These are phyloP conservation scores for Gossypium schwendimanii DNA, from an alignment of 441 rosid species.

Conservation along the genomic window DNA sequence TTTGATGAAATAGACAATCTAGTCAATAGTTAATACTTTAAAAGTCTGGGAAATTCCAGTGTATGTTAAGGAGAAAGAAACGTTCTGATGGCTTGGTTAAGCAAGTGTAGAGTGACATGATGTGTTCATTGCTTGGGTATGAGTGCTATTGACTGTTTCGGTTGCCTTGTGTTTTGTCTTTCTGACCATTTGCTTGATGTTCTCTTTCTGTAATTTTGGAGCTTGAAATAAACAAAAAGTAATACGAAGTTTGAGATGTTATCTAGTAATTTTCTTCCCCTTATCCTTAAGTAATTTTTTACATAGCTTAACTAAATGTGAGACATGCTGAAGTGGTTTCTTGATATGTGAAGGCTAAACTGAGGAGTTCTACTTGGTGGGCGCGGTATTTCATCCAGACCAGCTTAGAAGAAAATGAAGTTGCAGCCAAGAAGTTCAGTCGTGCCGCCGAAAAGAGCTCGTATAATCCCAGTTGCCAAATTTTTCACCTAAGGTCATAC, in stretches of 20 bases:
- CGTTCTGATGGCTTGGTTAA: background rate
- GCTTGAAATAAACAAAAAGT: background rate
- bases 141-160: background rate
- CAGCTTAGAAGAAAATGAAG: conserved; percentile 51
- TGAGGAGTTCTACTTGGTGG: conserved; percentile 59
- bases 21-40: background rate
- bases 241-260: background rate
- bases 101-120: background rate
- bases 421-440: conserved; percentile 40
- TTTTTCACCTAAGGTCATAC: conserved; percentile 48
- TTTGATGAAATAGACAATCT: background rate
- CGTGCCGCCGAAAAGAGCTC: conserved; percentile 33
- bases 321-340: background rate
- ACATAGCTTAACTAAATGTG: background rate
- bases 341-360: conserved; percentile 38
- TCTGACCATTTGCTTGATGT: background rate
- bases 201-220: background rate
- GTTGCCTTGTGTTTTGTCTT: background rate
- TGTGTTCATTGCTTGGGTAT: background rate
- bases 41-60: background rate
- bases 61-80: background rate
- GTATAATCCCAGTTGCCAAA: conserved; percentile 41
- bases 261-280: background rate
- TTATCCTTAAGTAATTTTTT: background rate
- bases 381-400: conserved; percentile 33